Evolutionary conservation across 352 stramenopile genomes (phyloP).

Genomic region (Globisporangium lucens): DNA sequence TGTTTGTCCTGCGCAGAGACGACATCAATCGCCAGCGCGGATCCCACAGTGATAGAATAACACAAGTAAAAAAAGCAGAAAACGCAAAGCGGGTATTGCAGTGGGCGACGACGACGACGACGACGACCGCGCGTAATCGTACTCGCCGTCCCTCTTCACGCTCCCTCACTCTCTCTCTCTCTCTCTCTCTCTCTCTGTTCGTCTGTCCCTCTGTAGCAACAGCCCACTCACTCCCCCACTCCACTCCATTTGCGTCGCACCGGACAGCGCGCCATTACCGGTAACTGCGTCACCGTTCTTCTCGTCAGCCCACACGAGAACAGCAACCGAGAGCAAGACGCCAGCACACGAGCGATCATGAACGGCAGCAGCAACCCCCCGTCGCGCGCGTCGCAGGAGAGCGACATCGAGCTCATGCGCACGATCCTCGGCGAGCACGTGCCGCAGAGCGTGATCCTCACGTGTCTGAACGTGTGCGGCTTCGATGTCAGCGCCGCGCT

Average conservation of each 20-base stretch:
- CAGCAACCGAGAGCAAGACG: too few species aligned
- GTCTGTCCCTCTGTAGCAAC: neutral
- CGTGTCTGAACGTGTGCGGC: constrained; percentile 75
- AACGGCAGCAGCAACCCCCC: constrained; percentile 1
- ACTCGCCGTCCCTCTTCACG: neutral
- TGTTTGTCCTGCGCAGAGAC: constrained; percentile 2
- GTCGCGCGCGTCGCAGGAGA: constrained; percentile 33
- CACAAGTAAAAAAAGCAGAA: neutral
- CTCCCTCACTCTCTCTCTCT: neutral
- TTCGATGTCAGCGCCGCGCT: constrained; percentile 84
- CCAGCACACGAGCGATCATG: neutral
- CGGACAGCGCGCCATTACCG: neutral
- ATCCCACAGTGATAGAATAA: neutral
- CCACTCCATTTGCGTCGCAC: neutral
- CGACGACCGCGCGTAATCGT: constrained; percentile 1
- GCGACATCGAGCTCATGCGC: constrained; percentile 84
- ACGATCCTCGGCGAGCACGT: constrained; percentile 87
- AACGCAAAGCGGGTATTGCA: neutral
- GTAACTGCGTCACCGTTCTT: neutral
- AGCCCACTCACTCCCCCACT: neutral
- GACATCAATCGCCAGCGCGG: neutral
- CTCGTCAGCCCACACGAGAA: neutral
- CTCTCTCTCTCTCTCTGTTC: neutral
- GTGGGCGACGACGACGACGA: neutral
- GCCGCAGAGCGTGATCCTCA: constrained; percentile 79